A percentile compares a stretch with the other conserved stretches of the same genome.
Evolutionary conservation across 2,329 filamentous ascomycete genomes (phyloP).

Genomic region (Aspergillus sp.): DNA sequence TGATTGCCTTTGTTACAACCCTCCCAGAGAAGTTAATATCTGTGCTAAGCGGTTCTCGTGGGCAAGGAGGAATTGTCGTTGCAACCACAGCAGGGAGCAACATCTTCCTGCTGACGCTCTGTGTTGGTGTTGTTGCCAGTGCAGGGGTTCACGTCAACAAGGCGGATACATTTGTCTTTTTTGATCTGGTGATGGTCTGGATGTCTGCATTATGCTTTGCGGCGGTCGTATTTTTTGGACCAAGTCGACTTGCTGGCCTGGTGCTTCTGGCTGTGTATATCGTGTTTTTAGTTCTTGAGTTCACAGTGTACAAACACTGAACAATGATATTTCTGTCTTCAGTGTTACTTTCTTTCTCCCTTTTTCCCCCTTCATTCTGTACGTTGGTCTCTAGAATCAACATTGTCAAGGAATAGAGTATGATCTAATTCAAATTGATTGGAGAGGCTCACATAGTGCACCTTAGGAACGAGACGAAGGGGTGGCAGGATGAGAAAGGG

Average conservation of each 20-base stretch:
- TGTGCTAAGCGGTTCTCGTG: slow-evolving; percentile 42
- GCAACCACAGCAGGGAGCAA: slow-evolving; percentile 51
- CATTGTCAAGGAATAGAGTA: no score
- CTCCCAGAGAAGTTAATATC: slow-evolving; percentile 50
- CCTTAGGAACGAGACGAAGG: no score
- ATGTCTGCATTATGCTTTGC: slow-evolving; percentile 10
- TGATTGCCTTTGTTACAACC: slow-evolving; percentile 48
- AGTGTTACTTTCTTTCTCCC: no score
- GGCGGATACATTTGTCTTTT: slow-evolving; percentile 13
- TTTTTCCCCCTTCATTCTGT: no score
- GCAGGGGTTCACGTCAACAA: slow-evolving; percentile 1
- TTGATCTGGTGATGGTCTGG: slow-evolving; percentile 19
- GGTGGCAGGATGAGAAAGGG: no score
- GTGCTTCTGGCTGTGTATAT: slow-evolving; percentile 27
- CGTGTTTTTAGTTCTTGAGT: slow-evolving; percentile 30
- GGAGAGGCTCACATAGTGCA: no score
- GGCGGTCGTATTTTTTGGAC: slow-evolving; percentile 11
- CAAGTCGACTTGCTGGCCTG: slow-evolving; percentile 12
- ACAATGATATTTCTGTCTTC: no score
- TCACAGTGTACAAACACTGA: slow-evolving; percentile 10
- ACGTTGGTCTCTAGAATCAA: no score
- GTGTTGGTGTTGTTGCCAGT: slow-evolving; percentile 31
- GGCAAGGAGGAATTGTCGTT: slow-evolving; percentile 45
- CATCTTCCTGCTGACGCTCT: slow-evolving; percentile 49
- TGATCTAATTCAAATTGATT: no score